A percentile compares a stretch with the other conserved stretches of the same genome.
Evolutionary conservation across 129 eudicot genomes (phyloP).

Genomic region (Calendula officinalis): DNA sequence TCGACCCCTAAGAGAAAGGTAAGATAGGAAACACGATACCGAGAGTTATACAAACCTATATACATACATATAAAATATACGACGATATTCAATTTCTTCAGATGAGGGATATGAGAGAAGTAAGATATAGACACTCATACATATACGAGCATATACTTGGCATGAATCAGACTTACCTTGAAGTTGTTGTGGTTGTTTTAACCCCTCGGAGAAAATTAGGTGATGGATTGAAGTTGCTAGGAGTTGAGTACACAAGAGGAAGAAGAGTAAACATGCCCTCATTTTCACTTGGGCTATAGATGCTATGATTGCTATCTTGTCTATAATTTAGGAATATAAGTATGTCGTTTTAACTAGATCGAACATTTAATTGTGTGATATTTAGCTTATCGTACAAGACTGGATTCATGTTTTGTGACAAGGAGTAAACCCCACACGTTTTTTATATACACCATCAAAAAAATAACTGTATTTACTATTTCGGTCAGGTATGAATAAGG

Average conservation of each 20-base stretch:
- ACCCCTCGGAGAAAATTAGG: conserved; percentile 2
- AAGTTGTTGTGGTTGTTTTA: conserved; percentile 4
- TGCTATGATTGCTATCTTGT: not conserved
- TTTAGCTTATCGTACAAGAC: not conserved
- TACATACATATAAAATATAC: not conserved
- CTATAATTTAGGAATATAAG: conserved; percentile 1
- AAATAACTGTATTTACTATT: too few relatives aligned
- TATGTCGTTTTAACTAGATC: not conserved
- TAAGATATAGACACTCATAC: too few relatives aligned
- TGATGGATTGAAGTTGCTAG: conserved; percentile 10
- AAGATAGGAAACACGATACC: not conserved
- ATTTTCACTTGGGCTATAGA: conserved; percentile 11
- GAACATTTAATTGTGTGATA: conserved; percentile 6
- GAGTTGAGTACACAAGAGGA: not conserved
- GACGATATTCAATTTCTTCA: not conserved
- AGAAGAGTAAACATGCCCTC: conserved; percentile 12
- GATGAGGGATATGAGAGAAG: too few relatives aligned
- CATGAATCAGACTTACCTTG: conserved; percentile 18
- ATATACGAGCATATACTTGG: too few relatives aligned
- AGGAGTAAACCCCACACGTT: too few relatives aligned
- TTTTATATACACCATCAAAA: too few relatives aligned
- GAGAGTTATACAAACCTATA: not conserved
- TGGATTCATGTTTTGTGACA: too few relatives aligned
- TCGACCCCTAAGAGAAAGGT: conserved; percentile 6
- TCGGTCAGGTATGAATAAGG: too few relatives aligned